Evolutionary conservation across 257 asterid species (phyloP).

Genomic region (Gentiana dahurica): DNA sequence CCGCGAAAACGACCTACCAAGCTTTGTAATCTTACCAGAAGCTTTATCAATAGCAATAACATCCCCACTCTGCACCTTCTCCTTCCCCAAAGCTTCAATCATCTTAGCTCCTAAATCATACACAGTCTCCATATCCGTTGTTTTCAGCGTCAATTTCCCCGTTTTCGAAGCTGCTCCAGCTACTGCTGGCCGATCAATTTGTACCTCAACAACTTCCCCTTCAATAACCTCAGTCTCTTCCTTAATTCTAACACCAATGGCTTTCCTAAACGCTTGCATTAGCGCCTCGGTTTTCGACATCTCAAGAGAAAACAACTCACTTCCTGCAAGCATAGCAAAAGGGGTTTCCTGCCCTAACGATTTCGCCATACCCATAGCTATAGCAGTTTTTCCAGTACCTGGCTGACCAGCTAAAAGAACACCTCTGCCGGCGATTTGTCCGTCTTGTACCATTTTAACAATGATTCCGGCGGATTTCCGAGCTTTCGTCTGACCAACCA

Average conservation of each 20-base stretch:
- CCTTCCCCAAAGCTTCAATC: constrained; percentile 90
- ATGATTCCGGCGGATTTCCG: constrained; percentile 80
- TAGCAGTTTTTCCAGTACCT: constrained; percentile 79
- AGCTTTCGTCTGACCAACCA: constrained; percentile 81
- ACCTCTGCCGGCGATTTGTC: constrained; percentile 73
- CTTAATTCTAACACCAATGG: constrained; percentile 75
- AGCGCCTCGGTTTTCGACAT: constrained; percentile 89
- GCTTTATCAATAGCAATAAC: constrained; percentile 86
- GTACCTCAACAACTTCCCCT: constrained; percentile 84
- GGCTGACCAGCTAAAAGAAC: constrained; percentile 84
- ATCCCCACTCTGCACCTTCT: constrained; percentile 92
- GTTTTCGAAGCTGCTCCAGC: constrained; percentile 77
- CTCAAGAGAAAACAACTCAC: constrained; percentile 83
- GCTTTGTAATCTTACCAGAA: constrained; percentile 77
- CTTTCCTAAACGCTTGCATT: constrained; percentile 84
- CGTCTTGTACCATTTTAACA: constrained; percentile 73
- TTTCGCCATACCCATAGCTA: constrained; percentile 92
- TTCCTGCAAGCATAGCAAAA: constrained; percentile 82
- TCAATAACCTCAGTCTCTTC: constrained; percentile 88
- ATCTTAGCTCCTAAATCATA: constrained; percentile 82
- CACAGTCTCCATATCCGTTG: constrained; percentile 88
- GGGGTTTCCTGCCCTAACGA: constrained; percentile 87
- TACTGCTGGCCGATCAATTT: constrained; percentile 72
- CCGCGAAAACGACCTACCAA: constrained; percentile 84
- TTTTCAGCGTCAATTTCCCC: constrained; percentile 69